Percentiles rank a stretch among this genome's conserved stretches.
phyloP scores from a whole-genome alignment of 805 yeast species.

The Kluyveromyces wickerhamii region DNA sequence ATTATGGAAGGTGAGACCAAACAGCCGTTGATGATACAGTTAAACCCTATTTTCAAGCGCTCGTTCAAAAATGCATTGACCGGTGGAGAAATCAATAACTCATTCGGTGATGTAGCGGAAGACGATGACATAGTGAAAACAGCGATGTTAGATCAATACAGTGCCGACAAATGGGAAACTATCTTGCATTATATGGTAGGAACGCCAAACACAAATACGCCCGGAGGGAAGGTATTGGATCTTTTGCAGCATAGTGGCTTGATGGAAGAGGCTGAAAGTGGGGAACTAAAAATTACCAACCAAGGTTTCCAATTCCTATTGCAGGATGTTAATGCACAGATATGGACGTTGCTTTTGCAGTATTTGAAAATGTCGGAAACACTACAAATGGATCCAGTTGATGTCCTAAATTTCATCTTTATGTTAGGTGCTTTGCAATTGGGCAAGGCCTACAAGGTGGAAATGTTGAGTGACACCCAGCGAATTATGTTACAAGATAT shows the following conservation, averaged over 20 bases:
- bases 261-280: constrained; percentile 51
- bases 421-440: constrained; percentile 87
- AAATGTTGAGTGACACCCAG: constrained; percentile 72
- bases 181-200: constrained; percentile 98
- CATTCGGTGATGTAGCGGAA: constrained; percentile 69
- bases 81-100: constrained; percentile 58
- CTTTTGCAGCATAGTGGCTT: constrained; percentile 73
- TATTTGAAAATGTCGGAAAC: constrained; percentile 79
- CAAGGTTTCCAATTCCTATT: constrained; percentile 89
- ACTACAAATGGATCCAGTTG: constrained; percentile 90
- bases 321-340: constrained; percentile 89
- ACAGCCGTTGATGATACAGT: constrained; percentile 29
- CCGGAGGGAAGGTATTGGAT: constrained; percentile 75
- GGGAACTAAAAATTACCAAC: constrained; percentile 65
- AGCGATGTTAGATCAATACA: constrained; percentile 69
- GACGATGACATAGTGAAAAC: constrained; percentile 47
- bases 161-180: constrained; percentile 86
- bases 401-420: constrained; percentile 86
- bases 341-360: constrained; percentile 86
- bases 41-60: constrained; percentile 66
- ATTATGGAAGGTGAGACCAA: constrained; percentile 35
- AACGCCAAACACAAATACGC: constrained; percentile 59
- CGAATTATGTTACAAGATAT: constrained; percentile 79
- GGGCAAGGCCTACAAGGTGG: constrained; percentile 75
- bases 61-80: constrained; percentile 79